A percentile compares a stretch with the other conserved stretches of the same genome.
Evolutionary conservation across 2,329 filamentous ascomycete species (phyloP).

Genomic region (Cucurbitaria berberidis): DNA sequence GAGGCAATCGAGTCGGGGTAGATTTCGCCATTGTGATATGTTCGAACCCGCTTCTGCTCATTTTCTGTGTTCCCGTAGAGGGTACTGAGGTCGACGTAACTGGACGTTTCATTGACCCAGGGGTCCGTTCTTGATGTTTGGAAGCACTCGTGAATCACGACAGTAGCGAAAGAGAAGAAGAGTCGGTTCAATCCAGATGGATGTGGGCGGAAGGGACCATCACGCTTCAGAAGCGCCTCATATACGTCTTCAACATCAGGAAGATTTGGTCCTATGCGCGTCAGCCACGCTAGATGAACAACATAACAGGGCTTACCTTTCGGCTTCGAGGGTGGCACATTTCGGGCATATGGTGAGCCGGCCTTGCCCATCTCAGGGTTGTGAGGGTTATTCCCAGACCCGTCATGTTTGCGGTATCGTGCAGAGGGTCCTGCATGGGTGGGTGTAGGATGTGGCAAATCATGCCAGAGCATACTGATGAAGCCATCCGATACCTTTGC

Average conservation of each 20-base stretch:
- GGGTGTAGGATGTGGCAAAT: conserved; percentile 59
- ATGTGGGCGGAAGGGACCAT: conserved; percentile 65
- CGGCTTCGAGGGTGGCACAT: conserved; percentile 62
- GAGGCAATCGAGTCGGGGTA: conserved; percentile 73
- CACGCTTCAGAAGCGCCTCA: conserved; percentile 68
- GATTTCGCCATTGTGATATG: conserved; percentile 68
- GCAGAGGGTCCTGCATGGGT: conserved; percentile 55
- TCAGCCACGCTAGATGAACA: conserved; percentile 47
- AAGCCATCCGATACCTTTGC: conserved; percentile 58
- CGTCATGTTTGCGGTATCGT: conserved; percentile 50
- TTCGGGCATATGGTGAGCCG: conserved; percentile 60
- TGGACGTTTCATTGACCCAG: conserved; percentile 70
- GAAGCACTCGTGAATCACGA: conserved; percentile 68
- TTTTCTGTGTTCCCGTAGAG: conserved; percentile 71
- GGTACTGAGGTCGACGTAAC: conserved; percentile 74
- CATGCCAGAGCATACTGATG: conserved; percentile 60
- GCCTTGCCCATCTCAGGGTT: conserved; percentile 61
- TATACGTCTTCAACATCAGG: conserved; percentile 70
- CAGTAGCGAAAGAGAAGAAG: conserved; percentile 74
- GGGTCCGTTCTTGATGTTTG: conserved; percentile 67
- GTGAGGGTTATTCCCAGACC: conserved; percentile 58
- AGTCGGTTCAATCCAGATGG: conserved; percentile 73
- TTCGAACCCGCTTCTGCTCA: conserved; percentile 69
- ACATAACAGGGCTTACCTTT: conserved; percentile 49
- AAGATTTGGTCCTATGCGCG: conserved; percentile 45